A percentile compares a stretch with the other conserved stretches of the same genome.
phyloP scores from a whole-genome alignment of 179 eudicot genomes.

The Beta lomatogona region DNA sequence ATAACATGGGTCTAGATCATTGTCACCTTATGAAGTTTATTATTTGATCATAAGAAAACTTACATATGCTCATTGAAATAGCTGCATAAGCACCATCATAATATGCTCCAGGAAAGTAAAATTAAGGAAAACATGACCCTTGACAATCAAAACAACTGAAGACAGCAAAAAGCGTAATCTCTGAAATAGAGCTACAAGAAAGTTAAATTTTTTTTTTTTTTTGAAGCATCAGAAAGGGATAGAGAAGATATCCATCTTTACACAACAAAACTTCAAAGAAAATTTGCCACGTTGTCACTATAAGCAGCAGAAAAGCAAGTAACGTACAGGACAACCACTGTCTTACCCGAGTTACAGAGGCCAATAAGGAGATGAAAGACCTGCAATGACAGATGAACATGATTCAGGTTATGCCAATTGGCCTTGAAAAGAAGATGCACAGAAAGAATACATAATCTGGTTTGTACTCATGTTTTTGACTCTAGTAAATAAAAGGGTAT shows the following conservation, averaged over 20 bases:
- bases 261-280: not conserved
- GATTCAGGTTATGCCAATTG: constrained; percentile 10
- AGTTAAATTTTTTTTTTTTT: not conserved
- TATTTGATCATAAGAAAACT: not conserved
- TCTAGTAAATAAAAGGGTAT: not conserved
- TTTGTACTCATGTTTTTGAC: not conserved
- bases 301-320: constrained; percentile 6
- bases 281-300: not conserved
- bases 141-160: not conserved
- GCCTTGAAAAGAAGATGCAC: constrained; percentile 6
- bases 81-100: not conserved
- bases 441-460: not conserved
- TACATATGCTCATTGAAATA: not conserved
- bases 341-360: constrained; percentile 78
- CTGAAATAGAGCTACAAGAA: not conserved
- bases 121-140: not conserved
- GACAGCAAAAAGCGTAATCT: not conserved
- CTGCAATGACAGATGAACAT: constrained; percentile 48
- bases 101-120: not conserved
- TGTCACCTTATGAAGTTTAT: not conserved
- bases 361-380: constrained; percentile 93
- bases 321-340: constrained; percentile 17
- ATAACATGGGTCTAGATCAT: not conserved
- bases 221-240: not conserved
- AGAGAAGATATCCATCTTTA: not conserved